phyloP scores from a whole-genome alignment of 306 rosid species.

The Sphenostylis stenocarpa region DNA sequence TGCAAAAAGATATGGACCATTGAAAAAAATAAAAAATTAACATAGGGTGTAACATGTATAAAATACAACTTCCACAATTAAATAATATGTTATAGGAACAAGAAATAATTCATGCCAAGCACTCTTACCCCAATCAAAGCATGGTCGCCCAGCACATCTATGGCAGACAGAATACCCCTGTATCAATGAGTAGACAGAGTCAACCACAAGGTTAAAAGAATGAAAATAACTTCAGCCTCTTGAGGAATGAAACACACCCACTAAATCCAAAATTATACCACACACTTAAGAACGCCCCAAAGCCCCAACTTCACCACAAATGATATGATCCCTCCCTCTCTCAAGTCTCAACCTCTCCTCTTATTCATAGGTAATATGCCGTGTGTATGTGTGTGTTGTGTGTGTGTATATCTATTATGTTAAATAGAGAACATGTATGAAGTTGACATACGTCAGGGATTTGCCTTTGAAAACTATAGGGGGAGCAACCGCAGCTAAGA shows the following conservation, averaged over 20 bases:
- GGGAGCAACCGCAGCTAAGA: conserved; percentile 92
- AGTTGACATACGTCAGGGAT: conserved; percentile 73
- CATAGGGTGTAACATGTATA: background rate
- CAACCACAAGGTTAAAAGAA: conserved; percentile 8
- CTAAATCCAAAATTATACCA: background rate
- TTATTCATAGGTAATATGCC: background rate
- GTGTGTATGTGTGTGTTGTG: too few relatives aligned
- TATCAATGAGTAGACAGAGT: conserved; percentile 35
- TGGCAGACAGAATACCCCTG: conserved; percentile 90
- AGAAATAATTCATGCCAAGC: background rate
- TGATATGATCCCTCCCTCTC: background rate
- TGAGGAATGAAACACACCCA: background rate
- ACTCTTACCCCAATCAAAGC: conserved; percentile 80
- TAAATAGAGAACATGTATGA: background rate
- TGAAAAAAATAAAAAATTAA: background rate
- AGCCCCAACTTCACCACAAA: background rate
- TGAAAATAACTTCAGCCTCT: conserved; percentile 9
- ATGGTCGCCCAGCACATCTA: conserved; percentile 56
- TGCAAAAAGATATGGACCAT: background rate
- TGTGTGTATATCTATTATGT: too few relatives aligned
- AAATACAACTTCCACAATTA: background rate
- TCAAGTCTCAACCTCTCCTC: background rate
- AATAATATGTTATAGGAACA: background rate
- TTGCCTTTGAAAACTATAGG: conserved; percentile 88
- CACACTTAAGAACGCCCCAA: background rate